These are phyloP conservation scores for Geoglossum glabrum DNA, from an alignment of 495 filamentous ascomycete genomes.

Conservation along the genomic window DNA sequence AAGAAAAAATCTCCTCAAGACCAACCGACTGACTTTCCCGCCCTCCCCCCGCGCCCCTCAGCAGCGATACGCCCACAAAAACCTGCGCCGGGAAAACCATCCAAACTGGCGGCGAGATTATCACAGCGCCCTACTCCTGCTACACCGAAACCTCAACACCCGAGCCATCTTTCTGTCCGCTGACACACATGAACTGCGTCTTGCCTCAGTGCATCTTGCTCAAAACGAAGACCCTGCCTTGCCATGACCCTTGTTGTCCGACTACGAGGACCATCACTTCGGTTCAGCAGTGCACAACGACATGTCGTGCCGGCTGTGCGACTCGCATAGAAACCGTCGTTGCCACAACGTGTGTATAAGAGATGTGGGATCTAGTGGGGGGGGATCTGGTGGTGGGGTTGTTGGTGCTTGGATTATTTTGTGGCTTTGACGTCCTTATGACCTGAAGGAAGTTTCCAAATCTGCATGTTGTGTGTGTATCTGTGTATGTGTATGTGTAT, in stretches of 20 bases:
- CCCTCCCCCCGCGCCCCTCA: neutral
- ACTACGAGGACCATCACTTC: slow-evolving; percentile 1
- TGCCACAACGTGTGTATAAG: neutral
- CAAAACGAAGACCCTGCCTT: slow-evolving; percentile 2
- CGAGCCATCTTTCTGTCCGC: neutral
- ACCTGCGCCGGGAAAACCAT: neutral
- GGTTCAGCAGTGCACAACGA: slow-evolving; percentile 1
- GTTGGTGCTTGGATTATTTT: no score
- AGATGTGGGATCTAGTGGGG: neutral
- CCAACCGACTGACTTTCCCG: neutral
- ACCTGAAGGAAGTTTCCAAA: no score
- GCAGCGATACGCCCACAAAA: neutral
- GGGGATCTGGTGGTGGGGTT: no score
- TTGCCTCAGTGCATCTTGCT: slow-evolving; percentile 3
- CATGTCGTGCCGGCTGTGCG: slow-evolving; percentile 4
- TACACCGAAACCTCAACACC: neutral
- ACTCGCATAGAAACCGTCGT: neutral
- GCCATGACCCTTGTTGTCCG: neutral
- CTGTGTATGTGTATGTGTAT: no score
- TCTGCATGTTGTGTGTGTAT: no score
- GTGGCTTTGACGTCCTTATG: neutral
- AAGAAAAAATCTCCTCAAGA: no score
- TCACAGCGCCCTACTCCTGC: neutral
- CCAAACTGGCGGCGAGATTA: neutral
- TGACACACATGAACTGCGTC: neutral